phyloP scores from a whole-genome alignment of 2,329 filamentous ascomycete species.

The Penicillium sp. region DNA sequence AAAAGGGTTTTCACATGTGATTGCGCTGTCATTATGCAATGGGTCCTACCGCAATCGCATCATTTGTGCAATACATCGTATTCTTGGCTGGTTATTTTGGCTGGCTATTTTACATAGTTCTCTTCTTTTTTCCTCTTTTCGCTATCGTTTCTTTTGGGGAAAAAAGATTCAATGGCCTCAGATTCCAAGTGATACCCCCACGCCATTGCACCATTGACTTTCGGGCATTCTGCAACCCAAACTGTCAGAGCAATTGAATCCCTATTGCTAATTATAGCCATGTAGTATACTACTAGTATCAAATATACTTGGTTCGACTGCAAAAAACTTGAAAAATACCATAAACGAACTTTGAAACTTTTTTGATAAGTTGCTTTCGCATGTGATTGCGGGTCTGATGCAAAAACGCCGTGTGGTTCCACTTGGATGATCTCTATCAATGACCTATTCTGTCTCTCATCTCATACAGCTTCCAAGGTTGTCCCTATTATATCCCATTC shows the following conservation, averaged over 20 bases:
- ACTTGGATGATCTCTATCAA: background rate
- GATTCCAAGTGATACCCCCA: background rate
- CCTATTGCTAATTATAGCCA: background rate
- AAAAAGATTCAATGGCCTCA: background rate
- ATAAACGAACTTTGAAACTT: too few species aligned
- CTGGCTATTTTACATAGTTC: background rate
- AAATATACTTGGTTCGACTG: background rate
- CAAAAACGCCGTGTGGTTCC: slow-evolving; percentile 5
- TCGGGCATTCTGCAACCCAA: background rate
- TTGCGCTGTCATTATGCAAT: slow-evolving; percentile 18
- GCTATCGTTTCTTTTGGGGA: background rate
- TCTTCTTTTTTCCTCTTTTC: background rate
- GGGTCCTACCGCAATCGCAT: slow-evolving; percentile 14
- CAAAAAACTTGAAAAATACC: background rate
- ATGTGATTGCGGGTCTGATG: slow-evolving; percentile 31
- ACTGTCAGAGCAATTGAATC: background rate
- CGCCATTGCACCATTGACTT: slow-evolving; percentile 3
- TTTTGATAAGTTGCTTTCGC: slow-evolving; percentile 18
- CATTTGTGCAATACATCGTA: slow-evolving; percentile 13
- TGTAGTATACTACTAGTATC: background rate
- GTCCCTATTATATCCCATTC: background rate
- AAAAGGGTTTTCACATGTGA: slow-evolving; percentile 21
- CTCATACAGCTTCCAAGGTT: background rate
- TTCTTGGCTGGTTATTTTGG: slow-evolving; percentile 1
- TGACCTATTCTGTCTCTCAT: background rate